Base-by-base conservation (phyloP, 805 yeast genomes). In the Saccharomycopsis malanga region DNA sequence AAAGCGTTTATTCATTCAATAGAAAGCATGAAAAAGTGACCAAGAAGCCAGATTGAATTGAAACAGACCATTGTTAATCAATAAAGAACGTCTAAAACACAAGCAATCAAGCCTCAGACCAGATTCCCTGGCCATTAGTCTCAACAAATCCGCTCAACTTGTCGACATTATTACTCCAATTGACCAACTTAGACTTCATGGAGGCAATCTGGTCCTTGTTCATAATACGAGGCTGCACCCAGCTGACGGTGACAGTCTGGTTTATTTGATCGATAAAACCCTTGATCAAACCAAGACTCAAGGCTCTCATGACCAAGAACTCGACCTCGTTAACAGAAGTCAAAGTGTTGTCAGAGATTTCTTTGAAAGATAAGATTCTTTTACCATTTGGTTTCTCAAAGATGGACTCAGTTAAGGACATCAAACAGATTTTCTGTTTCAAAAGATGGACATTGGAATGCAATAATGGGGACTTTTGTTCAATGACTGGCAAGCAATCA, bases 151-250 rank as follows among this genome's bases (percentile, higher is more conserved):
- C 62, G 42, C 78, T 83, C 56, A 93, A 72, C 29, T 71, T 70
- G 34, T 73, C 72, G 22, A 91, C 97, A 56, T 81, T 81, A 46
- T 64, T 62, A 56, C 84, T 82, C 99, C 99, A 93, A 44, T 71
- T 72, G 23, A 71, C 71, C 60, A 93, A 74, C 57, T 85, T 83
- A 44, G 73, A 71, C 54, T 79, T 79, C 84, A 93, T 87, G 38
- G 73, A 72, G 48, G 72, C 75, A 49, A 91, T 83, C 70, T 93
- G 98, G 38, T 76, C 77, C 53, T 71, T 72, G 59, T 87, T 87
- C 74, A 93, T 82, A 46, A 88, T 86, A 59, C 98, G 76, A 50
- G 98, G 98, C 71, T 93, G 98, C 53, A 91, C 82, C 98, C 98
- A 93, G 23, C 84, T 79, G 41, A 93, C 80, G 29, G 83, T 79